Conservation (phyloP, 164 flowering plant species). For the Vitis amurensis region DNA sequence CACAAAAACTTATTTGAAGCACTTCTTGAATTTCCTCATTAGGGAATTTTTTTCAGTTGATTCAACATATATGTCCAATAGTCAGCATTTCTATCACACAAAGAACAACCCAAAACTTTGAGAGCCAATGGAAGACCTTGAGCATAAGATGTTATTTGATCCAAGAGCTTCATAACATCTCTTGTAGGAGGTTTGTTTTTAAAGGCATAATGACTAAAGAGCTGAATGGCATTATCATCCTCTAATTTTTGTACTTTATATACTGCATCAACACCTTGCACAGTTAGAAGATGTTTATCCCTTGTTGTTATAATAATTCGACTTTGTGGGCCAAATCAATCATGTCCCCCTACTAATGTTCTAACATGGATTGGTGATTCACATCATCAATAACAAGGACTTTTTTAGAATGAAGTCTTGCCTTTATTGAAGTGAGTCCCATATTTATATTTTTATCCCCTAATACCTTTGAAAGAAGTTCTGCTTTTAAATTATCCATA, state of each 20-base stretch:
- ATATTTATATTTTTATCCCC: not conserved
- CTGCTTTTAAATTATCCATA: not conserved
- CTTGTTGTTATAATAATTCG: conserved; percentile 9
- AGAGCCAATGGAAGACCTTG: conserved; percentile 10
- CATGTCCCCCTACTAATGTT: conserved; percentile 3
- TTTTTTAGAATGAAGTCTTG: not conserved
- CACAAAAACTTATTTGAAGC: not conserved
- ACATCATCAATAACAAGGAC: conserved; percentile 36
- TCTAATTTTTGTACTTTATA: not conserved
- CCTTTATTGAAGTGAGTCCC: not conserved
- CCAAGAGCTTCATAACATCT: not conserved
- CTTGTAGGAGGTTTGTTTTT: not conserved
- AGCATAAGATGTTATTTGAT: not conserved
- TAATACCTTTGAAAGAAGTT: conserved; percentile 12
- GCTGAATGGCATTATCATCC: not conserved
- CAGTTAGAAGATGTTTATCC: conserved; percentile 2
- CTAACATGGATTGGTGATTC: conserved; percentile 8
- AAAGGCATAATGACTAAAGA: conserved; percentile 9
- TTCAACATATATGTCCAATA: not conserved
- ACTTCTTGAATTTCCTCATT: no score
- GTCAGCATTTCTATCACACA: not conserved
- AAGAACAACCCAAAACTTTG: not conserved
- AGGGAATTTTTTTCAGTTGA: no score
- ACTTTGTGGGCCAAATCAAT: conserved; percentile 24
- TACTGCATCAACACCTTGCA: not conserved